These are phyloP conservation scores for Auricularia sp. DNA, from an alignment of 768 basidiomycete species.

Conservation along the genomic window DNA sequence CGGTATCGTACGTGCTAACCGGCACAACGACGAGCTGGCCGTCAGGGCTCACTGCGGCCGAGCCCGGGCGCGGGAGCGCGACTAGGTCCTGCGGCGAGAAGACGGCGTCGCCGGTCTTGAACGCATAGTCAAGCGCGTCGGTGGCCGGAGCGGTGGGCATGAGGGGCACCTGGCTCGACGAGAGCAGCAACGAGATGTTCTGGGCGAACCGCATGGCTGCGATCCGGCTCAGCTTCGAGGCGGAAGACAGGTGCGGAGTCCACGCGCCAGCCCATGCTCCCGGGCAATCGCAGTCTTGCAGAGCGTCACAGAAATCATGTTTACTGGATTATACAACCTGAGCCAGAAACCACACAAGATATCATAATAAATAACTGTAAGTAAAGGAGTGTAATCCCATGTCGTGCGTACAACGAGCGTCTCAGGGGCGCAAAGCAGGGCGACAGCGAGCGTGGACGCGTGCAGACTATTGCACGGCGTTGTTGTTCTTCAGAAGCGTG, in stretches of 20 bases:
- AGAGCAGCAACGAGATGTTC: background rate
- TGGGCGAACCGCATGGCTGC: background rate
- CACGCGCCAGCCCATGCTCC: no score
- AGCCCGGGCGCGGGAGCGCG: constrained; percentile 55
- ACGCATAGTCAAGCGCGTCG: constrained; percentile 33
- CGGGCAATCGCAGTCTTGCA: no score
- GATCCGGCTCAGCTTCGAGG: background rate
- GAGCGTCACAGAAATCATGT: background rate
- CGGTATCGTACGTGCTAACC: constrained; percentile 58
- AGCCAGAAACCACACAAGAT: background rate
- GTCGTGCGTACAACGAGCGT: no score
- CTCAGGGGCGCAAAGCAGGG: no score
- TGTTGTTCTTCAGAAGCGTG: background rate
- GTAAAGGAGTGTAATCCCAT: no score
- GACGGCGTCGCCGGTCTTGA: constrained; percentile 48
- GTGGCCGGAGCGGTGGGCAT: background rate
- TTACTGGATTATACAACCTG: background rate
- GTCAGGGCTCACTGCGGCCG: constrained; percentile 52
- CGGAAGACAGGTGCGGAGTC: no score
- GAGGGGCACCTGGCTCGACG: background rate
- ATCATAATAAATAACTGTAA: background rate
- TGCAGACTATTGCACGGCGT: background rate
- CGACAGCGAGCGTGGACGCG: no score
- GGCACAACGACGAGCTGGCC: constrained; percentile 64
- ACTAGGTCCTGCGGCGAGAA: constrained; percentile 69